Evolutionary conservation across 352 stramenopile species (phyloP).

Genomic region (Pythium plurisporium): DNA sequence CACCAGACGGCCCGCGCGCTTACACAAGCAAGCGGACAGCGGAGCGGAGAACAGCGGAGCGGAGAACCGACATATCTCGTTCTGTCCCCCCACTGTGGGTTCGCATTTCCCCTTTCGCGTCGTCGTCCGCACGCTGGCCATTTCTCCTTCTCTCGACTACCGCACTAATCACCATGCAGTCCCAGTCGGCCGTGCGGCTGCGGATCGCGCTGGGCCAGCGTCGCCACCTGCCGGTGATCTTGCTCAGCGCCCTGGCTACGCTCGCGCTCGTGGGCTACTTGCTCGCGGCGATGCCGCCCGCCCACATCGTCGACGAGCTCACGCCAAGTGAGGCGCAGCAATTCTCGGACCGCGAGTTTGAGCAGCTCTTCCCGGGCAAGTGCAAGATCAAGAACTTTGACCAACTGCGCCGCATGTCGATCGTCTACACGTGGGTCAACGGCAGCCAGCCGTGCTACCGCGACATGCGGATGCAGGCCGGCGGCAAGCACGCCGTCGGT

Average conservation of each 20-base stretch:
- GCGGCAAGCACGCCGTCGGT: slow-evolving; percentile 66
- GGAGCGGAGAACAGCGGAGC: background rate
- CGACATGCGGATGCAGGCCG: slow-evolving; percentile 50
- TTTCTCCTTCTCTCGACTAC: background rate
- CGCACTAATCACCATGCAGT: slow-evolving; percentile 42
- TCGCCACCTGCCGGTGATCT: slow-evolving; percentile 52
- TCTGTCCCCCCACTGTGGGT: background rate
- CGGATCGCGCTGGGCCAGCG: slow-evolving; percentile 60
- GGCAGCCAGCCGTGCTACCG: slow-evolving; percentile 84
- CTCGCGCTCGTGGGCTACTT: slow-evolving; percentile 43
- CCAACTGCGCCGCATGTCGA: slow-evolving; percentile 74
- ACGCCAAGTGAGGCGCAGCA: slow-evolving; percentile 26
- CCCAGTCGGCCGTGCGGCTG: slow-evolving; percentile 52
- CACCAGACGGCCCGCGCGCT: slow-evolving; percentile 1
- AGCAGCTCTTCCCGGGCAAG: slow-evolving; percentile 62
- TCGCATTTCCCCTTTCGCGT: slow-evolving; percentile 5
- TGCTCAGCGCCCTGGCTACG: slow-evolving; percentile 34
- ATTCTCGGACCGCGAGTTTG: slow-evolving; percentile 40
- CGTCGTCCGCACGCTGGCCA: background rate
- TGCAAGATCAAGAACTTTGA: slow-evolving; percentile 88
- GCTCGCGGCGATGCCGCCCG: slow-evolving; percentile 33
- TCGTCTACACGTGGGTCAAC: slow-evolving; percentile 90
- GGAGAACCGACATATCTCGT: background rate
- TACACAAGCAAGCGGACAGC: background rate
- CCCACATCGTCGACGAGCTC: slow-evolving; percentile 32